Evolutionary conservation across 2,329 filamentous ascomycete genomes (phyloP).

Genomic region (Calonectria hongkongensis): DNA sequence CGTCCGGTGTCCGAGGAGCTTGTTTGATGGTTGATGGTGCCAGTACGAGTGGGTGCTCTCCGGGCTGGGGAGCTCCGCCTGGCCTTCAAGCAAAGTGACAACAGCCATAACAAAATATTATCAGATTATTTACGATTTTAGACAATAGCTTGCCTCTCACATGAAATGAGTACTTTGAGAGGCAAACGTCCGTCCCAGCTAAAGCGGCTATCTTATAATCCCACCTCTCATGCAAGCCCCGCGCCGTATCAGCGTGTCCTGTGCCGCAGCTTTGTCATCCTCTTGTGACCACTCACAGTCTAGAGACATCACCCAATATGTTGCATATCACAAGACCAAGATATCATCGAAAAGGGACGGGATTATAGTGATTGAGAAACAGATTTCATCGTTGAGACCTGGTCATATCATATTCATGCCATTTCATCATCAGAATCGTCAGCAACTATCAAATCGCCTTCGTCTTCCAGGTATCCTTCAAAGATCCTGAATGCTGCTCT

Average conservation of each 20-base stretch:
- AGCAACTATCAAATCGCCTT: constrained; percentile 54
- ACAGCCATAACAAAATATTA: constrained; percentile 56
- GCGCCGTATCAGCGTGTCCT: constrained; percentile 23
- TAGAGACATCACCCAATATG: constrained; percentile 2
- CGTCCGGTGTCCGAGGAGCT: constrained; percentile 80
- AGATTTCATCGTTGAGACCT: constrained; percentile 46
- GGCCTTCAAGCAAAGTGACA: constrained; percentile 56
- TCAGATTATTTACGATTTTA: neutral
- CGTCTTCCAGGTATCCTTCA: constrained; percentile 35
- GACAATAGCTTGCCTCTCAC: neutral
- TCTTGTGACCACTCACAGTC: constrained; percentile 7
- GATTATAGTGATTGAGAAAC: constrained; percentile 5
- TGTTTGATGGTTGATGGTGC: constrained; percentile 80
- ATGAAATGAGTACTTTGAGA: neutral
- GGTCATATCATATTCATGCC: constrained; percentile 60
- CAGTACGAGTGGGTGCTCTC: constrained; percentile 82
- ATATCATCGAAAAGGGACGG: neutral
- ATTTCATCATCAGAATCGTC: constrained; percentile 58
- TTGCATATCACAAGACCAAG: neutral
- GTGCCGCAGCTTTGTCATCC: constrained; percentile 34
- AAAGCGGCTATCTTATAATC: constrained; percentile 9
- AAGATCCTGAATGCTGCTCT: constrained; percentile 33
- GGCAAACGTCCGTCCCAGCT: neutral
- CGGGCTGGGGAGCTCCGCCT: constrained; percentile 75
- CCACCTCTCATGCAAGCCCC: constrained; percentile 31